Conservation (phyloP, 2,329 filamentous ascomycete species). For the Colletotrichum musicola region DNA sequence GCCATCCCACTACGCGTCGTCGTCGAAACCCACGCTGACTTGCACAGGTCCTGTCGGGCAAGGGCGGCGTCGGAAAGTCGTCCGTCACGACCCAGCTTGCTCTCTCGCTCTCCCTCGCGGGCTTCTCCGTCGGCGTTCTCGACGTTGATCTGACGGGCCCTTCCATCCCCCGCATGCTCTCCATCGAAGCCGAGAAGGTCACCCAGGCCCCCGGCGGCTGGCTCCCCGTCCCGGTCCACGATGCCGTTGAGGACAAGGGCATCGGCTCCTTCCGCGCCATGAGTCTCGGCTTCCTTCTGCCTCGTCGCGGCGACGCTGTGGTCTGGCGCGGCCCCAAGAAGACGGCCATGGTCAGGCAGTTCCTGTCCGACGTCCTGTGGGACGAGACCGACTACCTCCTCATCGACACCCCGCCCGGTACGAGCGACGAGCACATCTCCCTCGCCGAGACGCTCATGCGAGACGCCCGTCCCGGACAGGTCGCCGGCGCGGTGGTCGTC, state of each 20-base stretch:
- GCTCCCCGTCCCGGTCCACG: constrained; percentile 89
- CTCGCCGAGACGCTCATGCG: constrained; percentile 86
- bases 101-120: constrained; percentile 85
- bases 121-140: constrained; percentile 91
- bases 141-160: constrained; percentile 97
- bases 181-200: constrained; percentile 89
- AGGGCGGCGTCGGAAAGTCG: constrained; percentile 98
- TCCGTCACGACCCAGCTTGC: constrained; percentile 97
- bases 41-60: constrained; percentile 85
- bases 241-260: constrained; percentile 62
- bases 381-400: constrained; percentile 88
- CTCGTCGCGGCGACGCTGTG: constrained; percentile 86
- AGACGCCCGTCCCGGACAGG: constrained; percentile 72
- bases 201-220: constrained; percentile 92
- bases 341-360: constrained; percentile 98
- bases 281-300: constrained; percentile 92
- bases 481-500: constrained; percentile 91
- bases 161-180: constrained; percentile 95
- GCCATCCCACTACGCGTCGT: constrained; percentile 8
- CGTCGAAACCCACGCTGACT: not conserved
- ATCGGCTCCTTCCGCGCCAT: constrained; percentile 82
- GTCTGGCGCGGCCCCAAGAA: constrained; percentile 99
- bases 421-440: constrained; percentile 96
- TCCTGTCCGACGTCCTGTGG: constrained; percentile 93
- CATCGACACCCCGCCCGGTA: constrained; percentile 96